phyloP scores from a whole-genome alignment of 2,329 filamentous ascomycete genomes.

The Xylariaceae sp. region DNA sequence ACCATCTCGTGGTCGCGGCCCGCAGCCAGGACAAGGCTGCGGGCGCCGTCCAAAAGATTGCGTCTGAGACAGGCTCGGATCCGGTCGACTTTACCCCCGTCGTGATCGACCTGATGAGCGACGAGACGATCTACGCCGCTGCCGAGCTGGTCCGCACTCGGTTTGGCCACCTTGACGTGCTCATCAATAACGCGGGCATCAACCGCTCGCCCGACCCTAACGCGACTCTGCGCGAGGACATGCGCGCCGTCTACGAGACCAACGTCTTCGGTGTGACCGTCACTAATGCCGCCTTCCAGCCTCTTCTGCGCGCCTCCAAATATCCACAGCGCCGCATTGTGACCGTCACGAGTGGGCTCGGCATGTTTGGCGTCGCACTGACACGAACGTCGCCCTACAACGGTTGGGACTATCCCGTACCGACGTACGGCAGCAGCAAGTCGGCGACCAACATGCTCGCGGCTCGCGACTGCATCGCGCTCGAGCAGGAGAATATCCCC shows the following conservation, averaged over 20 bases:
- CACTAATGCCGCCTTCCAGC: constrained; percentile 3
- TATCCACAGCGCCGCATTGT: constrained; percentile 4
- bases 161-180: constrained; percentile 7
- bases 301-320: constrained; percentile 2
- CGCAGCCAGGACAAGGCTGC: too few species aligned
- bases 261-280: constrained; percentile 8
- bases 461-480: neutral
- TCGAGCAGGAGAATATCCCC: constrained; percentile 16
- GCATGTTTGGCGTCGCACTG: neutral
- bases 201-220: too few species aligned
- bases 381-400: neutral
- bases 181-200: constrained; percentile 7
- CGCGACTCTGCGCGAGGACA: constrained; percentile 2
- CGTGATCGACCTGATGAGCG: too few species aligned
- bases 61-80: too few species aligned
- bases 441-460: constrained; percentile 8
- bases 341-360: constrained; percentile 4
- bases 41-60: too few species aligned
- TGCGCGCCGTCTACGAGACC: constrained; percentile 2
- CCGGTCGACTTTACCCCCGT: too few species aligned
- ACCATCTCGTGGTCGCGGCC: too few species aligned
- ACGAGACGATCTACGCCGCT: too few species aligned
- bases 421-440: constrained; percentile 4
- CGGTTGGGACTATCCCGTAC: neutral
- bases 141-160: too few species aligned